Evolutionary conservation across 1,139 yeast genomes (phyloP).

Genomic region (Protomyces lactucae-debilis): DNA sequence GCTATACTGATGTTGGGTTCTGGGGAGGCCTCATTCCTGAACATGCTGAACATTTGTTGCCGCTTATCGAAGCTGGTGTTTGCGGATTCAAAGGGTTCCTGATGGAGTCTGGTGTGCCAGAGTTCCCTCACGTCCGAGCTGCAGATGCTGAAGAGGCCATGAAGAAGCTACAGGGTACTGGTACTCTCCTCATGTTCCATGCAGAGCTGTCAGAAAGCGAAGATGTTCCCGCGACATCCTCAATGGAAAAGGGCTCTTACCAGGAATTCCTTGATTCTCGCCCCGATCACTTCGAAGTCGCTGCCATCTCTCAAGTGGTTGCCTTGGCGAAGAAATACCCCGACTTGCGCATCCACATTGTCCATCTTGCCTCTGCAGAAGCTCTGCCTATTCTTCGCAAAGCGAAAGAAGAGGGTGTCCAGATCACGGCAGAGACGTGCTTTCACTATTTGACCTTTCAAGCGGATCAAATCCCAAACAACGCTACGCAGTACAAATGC

Average conservation of each 20-base stretch:
- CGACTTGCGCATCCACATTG: conserved; percentile 45
- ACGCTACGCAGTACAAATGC: conserved; percentile 49
- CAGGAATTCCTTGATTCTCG: conserved; percentile 44
- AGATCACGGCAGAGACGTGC: conserved; percentile 49
- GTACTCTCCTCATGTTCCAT: conserved; percentile 49
- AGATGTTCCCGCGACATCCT: conserved; percentile 42
- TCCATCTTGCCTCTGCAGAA: conserved; percentile 47
- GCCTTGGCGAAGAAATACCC: conserved; percentile 44
- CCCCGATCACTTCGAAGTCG: conserved; percentile 48
- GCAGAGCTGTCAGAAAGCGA: conserved; percentile 48
- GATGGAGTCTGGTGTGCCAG: conserved; percentile 26
- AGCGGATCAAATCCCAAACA: conserved; percentile 41
- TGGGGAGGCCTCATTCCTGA: conserved; percentile 39
- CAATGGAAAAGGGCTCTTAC: conserved; percentile 44
- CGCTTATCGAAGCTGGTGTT: conserved; percentile 50
- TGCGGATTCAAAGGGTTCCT: conserved; percentile 48
- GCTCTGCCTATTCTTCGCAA: conserved; percentile 44
- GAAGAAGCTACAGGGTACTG: conserved; percentile 38
- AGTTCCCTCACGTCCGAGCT: conserved; percentile 38
- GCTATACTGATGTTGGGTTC: conserved; percentile 91
- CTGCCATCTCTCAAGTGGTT: conserved; percentile 49
- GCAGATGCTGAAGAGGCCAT: conserved; percentile 44
- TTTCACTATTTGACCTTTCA: conserved; percentile 48
- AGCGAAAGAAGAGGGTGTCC: conserved; percentile 45
- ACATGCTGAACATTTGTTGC: conserved; percentile 30